Conservation (phyloP, 164 flowering plant species). For the Magnolia changhungtana region DNA sequence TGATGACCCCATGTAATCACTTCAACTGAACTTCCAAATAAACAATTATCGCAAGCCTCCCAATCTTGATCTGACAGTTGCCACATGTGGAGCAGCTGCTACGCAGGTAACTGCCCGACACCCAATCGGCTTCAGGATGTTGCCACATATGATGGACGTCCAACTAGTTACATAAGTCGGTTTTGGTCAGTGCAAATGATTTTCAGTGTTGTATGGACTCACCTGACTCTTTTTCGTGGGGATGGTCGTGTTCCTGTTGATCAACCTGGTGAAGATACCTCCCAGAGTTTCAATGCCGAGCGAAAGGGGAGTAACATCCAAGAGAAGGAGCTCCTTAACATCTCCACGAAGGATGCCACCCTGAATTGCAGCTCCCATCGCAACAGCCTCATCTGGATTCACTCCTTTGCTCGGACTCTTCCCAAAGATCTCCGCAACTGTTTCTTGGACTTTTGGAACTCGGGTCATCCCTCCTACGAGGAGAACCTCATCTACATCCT, state of each 20-base stretch:
- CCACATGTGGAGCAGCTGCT: not conserved
- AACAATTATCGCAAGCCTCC: not conserved
- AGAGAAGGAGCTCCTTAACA: slow-evolving; percentile 61
- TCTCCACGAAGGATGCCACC: slow-evolving; percentile 72
- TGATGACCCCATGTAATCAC: too few relatives aligned
- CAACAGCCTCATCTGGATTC: slow-evolving; percentile 78
- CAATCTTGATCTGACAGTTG: not conserved
- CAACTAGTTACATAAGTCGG: not conserved
- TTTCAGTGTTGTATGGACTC: slow-evolving; percentile 2
- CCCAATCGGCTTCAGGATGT: not conserved
- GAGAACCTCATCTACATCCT: slow-evolving; percentile 71
- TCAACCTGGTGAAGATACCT: slow-evolving; percentile 63
- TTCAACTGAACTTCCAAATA: too few relatives aligned
- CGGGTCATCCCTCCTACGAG: slow-evolving; percentile 80
- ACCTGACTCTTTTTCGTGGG: slow-evolving; percentile 70
- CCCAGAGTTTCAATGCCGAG: slow-evolving; percentile 74
- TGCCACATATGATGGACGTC: not conserved
- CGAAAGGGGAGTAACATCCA: slow-evolving; percentile 69
- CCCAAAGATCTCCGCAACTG: slow-evolving; percentile 57
- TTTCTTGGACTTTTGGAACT: slow-evolving; percentile 70
- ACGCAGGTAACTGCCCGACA: too few relatives aligned
- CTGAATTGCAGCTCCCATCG: slow-evolving; percentile 81
- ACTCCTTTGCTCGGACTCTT: slow-evolving; percentile 71
- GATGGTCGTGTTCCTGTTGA: slow-evolving; percentile 60
- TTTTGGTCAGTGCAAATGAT: not conserved